Conservation (phyloP, 176 grass and related monocot genomes). For the Hyparrhenia diplandra region DNA sequence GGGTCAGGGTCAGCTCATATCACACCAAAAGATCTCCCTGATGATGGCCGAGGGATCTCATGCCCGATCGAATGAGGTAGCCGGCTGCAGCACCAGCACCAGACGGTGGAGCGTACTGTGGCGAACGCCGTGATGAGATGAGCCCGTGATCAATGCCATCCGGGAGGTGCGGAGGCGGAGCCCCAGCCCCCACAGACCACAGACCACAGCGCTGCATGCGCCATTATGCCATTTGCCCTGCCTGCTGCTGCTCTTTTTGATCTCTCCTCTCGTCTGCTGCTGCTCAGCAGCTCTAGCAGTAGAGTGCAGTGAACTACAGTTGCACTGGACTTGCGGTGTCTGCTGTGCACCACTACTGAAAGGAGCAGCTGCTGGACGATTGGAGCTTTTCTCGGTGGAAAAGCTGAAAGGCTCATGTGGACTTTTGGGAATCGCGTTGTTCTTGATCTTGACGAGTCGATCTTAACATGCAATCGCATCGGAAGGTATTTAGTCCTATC, state of each 20-base stretch:
- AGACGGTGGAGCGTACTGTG: conserved; percentile 27
- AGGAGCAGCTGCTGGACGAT: neutral
- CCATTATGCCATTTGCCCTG: conserved; percentile 31
- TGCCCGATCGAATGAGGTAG: conserved; percentile 23
- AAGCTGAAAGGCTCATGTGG: conserved; percentile 5
- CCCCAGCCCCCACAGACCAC: too few species aligned
- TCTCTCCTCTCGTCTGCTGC: neutral
- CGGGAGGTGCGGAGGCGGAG: neutral
- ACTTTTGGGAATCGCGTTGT: conserved; percentile 17
- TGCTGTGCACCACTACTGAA: neutral
- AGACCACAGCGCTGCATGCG: conserved; percentile 33
- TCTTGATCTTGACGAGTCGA: conserved; percentile 7
- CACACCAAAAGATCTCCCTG: conserved; percentile 39
- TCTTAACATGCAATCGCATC: neutral
- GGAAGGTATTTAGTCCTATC: too few species aligned
- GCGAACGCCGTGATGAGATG: neutral
- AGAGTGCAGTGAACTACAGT: neutral
- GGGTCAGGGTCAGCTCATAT: conserved; percentile 32
- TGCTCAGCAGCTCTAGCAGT: neutral
- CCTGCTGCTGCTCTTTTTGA: neutral
- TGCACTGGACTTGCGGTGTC: neutral
- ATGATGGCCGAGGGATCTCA: conserved; percentile 40
- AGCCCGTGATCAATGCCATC: conserved; percentile 18
- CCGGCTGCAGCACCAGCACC: neutral
- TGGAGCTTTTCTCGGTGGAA: conserved; percentile 9